These are phyloP conservation scores for Mortierella sp. DNA, from an alignment of 371 early-diverging fungal genomes.

Conservation along the genomic window DNA sequence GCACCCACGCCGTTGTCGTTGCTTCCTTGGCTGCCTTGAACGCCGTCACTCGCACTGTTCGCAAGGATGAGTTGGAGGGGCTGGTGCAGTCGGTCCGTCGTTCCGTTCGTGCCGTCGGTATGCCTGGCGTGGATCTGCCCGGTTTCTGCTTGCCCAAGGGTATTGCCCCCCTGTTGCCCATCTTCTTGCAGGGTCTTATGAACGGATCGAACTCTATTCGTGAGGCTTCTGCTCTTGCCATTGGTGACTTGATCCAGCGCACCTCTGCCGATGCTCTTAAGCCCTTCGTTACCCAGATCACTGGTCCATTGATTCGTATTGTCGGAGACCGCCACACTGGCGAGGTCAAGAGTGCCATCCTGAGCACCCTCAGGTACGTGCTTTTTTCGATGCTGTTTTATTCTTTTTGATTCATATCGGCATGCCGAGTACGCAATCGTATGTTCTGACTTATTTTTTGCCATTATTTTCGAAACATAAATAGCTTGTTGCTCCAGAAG, in stretches of 20 bases:
- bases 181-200: slow-evolving; percentile 96
- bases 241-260: slow-evolving; percentile 85
- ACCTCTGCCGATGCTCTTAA: slow-evolving; percentile 84
- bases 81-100: slow-evolving; percentile 81
- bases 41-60: slow-evolving; percentile 83
- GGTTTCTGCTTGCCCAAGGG: slow-evolving; percentile 96
- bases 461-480: neutral
- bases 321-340: slow-evolving; percentile 95
- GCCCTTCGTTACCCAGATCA: slow-evolving; percentile 94
- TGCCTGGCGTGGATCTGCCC: slow-evolving; percentile 77
- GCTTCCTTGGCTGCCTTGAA: slow-evolving; percentile 86
- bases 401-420: neutral
- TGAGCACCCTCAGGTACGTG: slow-evolving; percentile 81
- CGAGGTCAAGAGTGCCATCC: slow-evolving; percentile 92
- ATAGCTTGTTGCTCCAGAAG: slow-evolving; percentile 79
- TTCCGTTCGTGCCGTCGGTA: slow-evolving; percentile 73
- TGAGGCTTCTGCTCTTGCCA: slow-evolving; percentile 88
- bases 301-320: slow-evolving; percentile 98
- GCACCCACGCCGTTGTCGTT: slow-evolving; percentile 70
- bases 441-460: slow-evolving; percentile 1
- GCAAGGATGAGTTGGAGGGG: slow-evolving; percentile 89
- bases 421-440: too few species aligned
- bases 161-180: slow-evolving; percentile 89
- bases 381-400: neutral
- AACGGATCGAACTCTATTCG: slow-evolving; percentile 87